A percentile compares a stretch with the other conserved stretches of the same genome.
Conservation (phyloP, 73 alveolate genomes). For the Durusdinium trenchii region DNA sequence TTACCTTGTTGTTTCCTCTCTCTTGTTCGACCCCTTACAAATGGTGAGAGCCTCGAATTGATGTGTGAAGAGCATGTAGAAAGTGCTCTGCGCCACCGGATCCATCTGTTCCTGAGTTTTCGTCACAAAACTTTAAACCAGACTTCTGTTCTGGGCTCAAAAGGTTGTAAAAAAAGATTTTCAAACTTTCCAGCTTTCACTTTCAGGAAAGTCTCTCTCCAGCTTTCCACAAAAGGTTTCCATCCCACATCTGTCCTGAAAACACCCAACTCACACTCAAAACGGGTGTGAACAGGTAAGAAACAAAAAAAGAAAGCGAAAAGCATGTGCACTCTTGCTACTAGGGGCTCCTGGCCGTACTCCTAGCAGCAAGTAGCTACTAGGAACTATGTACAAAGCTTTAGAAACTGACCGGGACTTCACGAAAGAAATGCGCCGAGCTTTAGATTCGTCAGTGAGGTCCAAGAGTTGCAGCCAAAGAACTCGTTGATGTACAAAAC, state of each 20-base stretch:
- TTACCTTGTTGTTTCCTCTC: too few relatives aligned
- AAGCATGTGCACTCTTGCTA: too few relatives aligned
- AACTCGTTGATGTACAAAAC: slow-evolving; percentile 99
- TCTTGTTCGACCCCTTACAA: too few relatives aligned
- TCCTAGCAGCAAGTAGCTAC: too few relatives aligned
- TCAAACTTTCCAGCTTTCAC: not conserved
- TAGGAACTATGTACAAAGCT: too few relatives aligned
- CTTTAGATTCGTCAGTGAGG: too few relatives aligned
- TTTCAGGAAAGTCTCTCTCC: slow-evolving; percentile 97
- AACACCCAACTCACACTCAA: too few relatives aligned
- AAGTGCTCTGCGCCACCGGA: slow-evolving; percentile 98
- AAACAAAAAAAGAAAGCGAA: too few relatives aligned
- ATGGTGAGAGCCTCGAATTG: slow-evolving; percentile 97
- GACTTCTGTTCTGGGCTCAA: not conserved
- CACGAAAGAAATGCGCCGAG: too few relatives aligned
- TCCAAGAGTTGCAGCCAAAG: not conserved
- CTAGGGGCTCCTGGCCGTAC: too few relatives aligned
- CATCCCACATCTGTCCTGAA: slow-evolving; percentile 85
- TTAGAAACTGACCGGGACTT: too few relatives aligned
- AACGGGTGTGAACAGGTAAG: too few relatives aligned
- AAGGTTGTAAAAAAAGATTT: not conserved
- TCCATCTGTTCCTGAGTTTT: slow-evolving; percentile 98
- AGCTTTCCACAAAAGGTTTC: slow-evolving; percentile 99
- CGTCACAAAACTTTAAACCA: not conserved
- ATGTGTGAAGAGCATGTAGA: slow-evolving; percentile 97